These are phyloP conservation scores for Phoma sp. DNA, from an alignment of 2,329 filamentous ascomycete genomes.

Conservation along the genomic window DNA sequence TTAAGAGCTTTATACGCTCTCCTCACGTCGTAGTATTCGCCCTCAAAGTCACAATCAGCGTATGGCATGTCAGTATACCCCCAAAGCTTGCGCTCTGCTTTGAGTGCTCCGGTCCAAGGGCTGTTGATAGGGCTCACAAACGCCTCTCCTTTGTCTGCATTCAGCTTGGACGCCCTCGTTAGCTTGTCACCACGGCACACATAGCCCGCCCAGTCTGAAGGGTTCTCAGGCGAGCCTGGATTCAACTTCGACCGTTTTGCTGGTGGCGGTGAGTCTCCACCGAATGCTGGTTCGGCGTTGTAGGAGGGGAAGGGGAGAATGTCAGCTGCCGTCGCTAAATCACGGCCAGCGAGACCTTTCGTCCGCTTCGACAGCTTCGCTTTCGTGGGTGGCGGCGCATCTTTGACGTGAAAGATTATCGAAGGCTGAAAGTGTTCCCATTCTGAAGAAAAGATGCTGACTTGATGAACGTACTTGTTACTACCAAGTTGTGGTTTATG, in stretches of 20 bases:
- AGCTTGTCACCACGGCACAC: conserved; percentile 17
- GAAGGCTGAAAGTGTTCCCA: neutral
- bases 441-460: neutral
- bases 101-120: conserved; percentile 9
- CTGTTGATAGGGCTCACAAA: neutral
- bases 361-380: neutral
- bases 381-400: neutral
- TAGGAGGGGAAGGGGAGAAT: neutral
- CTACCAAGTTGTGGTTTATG: conserved; percentile 16
- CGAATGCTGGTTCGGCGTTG: neutral
- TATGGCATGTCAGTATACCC: conserved; percentile 10
- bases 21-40: neutral
- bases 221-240: neutral
- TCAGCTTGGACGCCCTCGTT: conserved; percentile 8
- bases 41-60: conserved; percentile 10
- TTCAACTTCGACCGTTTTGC: neutral
- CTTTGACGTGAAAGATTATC: neutral
- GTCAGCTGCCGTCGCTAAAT: neutral
- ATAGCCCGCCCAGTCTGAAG: neutral
- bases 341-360: neutral
- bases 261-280: neutral
- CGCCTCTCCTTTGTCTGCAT: conserved; percentile 5
- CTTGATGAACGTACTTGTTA: conserved; percentile 8
- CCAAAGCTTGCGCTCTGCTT: conserved; percentile 13
- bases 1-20: conserved; percentile 7